Percentiles rank a stretch among this genome's conserved stretches.
phyloP scores from a whole-genome alignment of 805 yeast species.

The Brettanomyces bruxellensis region DNA sequence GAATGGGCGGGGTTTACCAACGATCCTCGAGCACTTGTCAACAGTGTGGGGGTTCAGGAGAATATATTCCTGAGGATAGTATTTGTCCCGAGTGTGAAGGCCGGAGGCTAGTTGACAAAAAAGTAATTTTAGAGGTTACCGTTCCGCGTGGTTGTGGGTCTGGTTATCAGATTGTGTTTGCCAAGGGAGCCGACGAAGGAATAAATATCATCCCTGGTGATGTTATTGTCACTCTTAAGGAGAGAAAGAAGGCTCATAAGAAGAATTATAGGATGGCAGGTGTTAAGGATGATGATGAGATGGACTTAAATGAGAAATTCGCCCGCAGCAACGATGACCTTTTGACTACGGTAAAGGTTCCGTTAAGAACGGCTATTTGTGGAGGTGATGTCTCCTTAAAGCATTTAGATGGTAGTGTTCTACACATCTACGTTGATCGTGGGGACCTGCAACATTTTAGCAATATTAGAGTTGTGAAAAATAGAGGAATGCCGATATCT shows the following conservation, averaged over 20 bases:
- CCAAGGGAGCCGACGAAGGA: slow-evolving; percentile 63
- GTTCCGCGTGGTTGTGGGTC: slow-evolving; percentile 47
- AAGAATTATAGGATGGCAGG: neutral
- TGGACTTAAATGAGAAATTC: slow-evolving; percentile 15
- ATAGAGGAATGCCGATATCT: slow-evolving; percentile 55
- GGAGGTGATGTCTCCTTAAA: slow-evolving; percentile 22
- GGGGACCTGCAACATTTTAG: slow-evolving; percentile 48
- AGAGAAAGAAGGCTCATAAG: slow-evolving; percentile 21
- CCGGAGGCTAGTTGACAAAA: slow-evolving; percentile 34
- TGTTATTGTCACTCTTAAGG: slow-evolving; percentile 42
- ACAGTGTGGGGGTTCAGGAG: slow-evolving; percentile 35
- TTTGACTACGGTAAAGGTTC: slow-evolving; percentile 11
- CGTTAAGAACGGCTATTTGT: slow-evolving; percentile 17
- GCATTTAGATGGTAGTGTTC: slow-evolving; percentile 28
- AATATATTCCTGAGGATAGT: slow-evolving; percentile 21
- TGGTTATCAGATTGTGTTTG: slow-evolving; percentile 42
- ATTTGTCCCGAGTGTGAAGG: slow-evolving; percentile 37
- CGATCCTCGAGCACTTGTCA: slow-evolving; percentile 36
- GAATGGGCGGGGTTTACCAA: slow-evolving; percentile 37
- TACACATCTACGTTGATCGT: slow-evolving; percentile 31
- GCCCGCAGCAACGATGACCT: slow-evolving; percentile 25
- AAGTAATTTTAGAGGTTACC: slow-evolving; percentile 42
- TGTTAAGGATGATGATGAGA: slow-evolving; percentile 10
- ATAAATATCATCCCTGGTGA: slow-evolving; percentile 55
- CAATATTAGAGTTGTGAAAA: slow-evolving; percentile 28